phyloP scores from a whole-genome alignment of 495 filamentous ascomycete species.

The Xylaria acuta region DNA sequence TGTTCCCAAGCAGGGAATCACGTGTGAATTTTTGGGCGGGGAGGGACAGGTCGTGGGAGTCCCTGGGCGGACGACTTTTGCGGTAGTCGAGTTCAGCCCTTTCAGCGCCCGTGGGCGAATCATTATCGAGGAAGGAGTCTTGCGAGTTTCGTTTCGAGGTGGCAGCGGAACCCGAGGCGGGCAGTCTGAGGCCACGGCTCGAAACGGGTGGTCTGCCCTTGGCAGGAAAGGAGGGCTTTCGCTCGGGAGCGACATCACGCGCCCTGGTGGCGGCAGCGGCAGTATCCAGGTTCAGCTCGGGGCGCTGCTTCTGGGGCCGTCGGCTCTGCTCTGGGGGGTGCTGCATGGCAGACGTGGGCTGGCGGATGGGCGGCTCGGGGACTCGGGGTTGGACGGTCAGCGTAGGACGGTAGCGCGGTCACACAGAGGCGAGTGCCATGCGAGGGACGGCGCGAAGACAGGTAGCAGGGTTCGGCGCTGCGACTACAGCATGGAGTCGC shows the following conservation, averaged over 20 bases:
- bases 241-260: slow-evolving; percentile 36
- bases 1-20: slow-evolving; percentile 89
- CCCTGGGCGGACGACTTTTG: slow-evolving; percentile 50
- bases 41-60: slow-evolving; percentile 89
- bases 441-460: background rate
- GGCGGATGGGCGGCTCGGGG: slow-evolving; percentile 11
- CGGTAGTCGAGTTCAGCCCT: slow-evolving; percentile 45
- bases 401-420: slow-evolving; percentile 33
- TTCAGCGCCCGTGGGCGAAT: slow-evolving; percentile 32
- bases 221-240: slow-evolving; percentile 25
- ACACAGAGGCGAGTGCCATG: slow-evolving; percentile 28
- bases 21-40: slow-evolving; percentile 75
- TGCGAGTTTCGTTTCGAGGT: slow-evolving; percentile 35
- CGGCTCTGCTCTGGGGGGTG: slow-evolving; percentile 42
- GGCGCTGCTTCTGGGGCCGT: slow-evolving; percentile 37
- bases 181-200: slow-evolving; percentile 36
- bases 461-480: slow-evolving; percentile 4
- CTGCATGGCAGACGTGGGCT: slow-evolving; percentile 37
- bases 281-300: slow-evolving; percentile 42
- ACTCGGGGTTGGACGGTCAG: slow-evolving; percentile 25
- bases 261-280: slow-evolving; percentile 27
- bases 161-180: slow-evolving; percentile 26
- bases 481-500: background rate
- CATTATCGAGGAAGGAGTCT: slow-evolving; percentile 38
- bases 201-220: slow-evolving; percentile 42